Percentiles rank a stretch among this genome's conserved stretches.
These are phyloP conservation scores for Porodaedalea pini DNA, from an alignment of 1,284 basidiomycete species.

Conservation along the genomic window DNA sequence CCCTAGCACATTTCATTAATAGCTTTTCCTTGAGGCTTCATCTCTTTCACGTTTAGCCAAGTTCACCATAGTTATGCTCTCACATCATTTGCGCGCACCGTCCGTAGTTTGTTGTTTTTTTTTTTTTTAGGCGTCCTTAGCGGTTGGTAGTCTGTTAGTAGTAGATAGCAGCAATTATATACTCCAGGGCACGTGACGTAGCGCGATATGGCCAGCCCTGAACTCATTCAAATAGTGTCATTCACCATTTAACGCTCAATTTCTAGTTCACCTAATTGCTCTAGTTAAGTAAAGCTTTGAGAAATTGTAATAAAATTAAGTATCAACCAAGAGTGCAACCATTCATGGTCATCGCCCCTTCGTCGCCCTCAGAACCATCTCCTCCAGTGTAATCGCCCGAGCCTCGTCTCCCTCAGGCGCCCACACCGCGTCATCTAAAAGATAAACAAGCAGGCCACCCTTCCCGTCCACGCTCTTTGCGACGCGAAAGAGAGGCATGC, in stretches of 20 bases:
- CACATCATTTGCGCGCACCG: too few relatives aligned
- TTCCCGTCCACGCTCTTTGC: conserved; percentile 76
- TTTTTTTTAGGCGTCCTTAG: too few relatives aligned
- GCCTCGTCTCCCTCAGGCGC: conserved; percentile 56
- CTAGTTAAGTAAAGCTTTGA: background rate
- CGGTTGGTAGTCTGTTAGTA: too few relatives aligned
- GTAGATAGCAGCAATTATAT: background rate
- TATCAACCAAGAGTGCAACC: background rate
- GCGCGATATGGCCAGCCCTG: background rate
- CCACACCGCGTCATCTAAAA: conserved; percentile 88
- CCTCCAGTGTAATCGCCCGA: conserved; percentile 60
- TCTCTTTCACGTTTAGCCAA: too few relatives aligned
- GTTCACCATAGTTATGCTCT: too few relatives aligned
- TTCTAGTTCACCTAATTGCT: background rate
- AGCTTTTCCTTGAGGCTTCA: too few relatives aligned
- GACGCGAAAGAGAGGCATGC: conserved; percentile 85
- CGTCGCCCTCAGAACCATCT: conserved; percentile 64
- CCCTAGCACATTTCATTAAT: too few relatives aligned
- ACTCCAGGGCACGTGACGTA: conserved; percentile 2
- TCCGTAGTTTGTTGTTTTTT: too few relatives aligned
- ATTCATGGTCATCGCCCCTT: conserved; percentile 17
- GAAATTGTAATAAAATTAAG: background rate
- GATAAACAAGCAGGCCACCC: conserved; percentile 80
- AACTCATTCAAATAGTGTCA: background rate
- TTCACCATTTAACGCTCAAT: too few relatives aligned